These are phyloP conservation scores for Phialemonium atrogriseum DNA, from an alignment of 2,329 filamentous ascomycete genomes.

Conservation along the genomic window DNA sequence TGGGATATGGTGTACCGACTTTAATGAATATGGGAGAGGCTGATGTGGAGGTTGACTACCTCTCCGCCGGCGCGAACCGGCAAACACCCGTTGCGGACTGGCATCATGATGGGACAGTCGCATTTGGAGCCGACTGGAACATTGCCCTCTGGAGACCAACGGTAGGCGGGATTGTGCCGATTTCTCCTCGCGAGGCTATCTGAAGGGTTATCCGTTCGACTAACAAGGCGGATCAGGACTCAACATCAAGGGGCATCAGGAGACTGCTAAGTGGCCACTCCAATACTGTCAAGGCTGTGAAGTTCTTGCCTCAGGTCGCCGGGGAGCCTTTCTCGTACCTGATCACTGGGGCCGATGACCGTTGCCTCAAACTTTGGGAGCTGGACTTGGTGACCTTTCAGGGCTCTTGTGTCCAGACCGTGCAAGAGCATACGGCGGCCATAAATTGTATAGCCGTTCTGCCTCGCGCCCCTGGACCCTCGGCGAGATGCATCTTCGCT, in stretches of 20 bases:
- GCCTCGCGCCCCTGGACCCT: slow-evolving; percentile 14
- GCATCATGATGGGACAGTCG: slow-evolving; percentile 64
- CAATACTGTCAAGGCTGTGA: slow-evolving; percentile 74
- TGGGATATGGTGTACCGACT: too few relatives aligned
- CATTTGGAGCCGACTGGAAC: slow-evolving; percentile 83
- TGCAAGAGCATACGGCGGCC: slow-evolving; percentile 62
- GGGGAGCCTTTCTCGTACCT: slow-evolving; percentile 47
- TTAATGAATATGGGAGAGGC: slow-evolving; percentile 3
- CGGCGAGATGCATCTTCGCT: slow-evolving; percentile 46
- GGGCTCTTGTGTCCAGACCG: slow-evolving; percentile 40
- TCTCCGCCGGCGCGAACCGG: slow-evolving; percentile 81
- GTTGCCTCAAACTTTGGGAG: slow-evolving; percentile 66
- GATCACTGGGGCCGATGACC: slow-evolving; percentile 75
- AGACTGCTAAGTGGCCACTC: slow-evolving; percentile 66
- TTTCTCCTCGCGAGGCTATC: too few relatives aligned
- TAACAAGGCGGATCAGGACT: slow-evolving; percentile 26
- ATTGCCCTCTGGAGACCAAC: slow-evolving; percentile 80
- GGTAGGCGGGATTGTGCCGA: too few relatives aligned
- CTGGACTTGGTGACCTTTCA: slow-evolving; percentile 16
- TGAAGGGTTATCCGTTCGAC: too few relatives aligned
- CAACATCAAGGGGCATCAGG: slow-evolving; percentile 48
- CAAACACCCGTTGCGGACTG: slow-evolving; percentile 88
- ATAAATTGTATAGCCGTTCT: slow-evolving; percentile 59
- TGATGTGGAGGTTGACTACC: slow-evolving; percentile 35
- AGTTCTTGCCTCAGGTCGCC: slow-evolving; percentile 54